Percentiles rank a stretch among this genome's conserved stretches.
These are phyloP conservation scores for Eleusine coracana DNA, from an alignment of 176 grass and related monocot species.

Conservation along the genomic window DNA sequence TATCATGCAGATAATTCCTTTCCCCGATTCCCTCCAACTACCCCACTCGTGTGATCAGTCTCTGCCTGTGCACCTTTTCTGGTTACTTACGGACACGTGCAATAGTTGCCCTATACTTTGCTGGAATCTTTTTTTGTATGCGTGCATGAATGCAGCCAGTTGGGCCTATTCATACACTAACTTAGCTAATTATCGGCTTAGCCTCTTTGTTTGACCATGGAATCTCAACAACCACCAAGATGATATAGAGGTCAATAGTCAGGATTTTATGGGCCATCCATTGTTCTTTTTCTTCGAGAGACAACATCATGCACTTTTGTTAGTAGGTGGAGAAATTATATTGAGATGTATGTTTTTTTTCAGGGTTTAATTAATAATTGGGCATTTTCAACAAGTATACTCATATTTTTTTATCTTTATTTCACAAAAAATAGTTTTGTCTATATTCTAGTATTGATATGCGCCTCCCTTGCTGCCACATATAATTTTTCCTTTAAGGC, in stretches of 20 bases:
- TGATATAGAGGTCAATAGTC: constrained; percentile 29
- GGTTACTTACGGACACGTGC: not conserved
- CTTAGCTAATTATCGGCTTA: not conserved
- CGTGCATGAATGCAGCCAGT: constrained; percentile 1
- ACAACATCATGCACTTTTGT: not conserved
- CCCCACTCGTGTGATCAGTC: constrained; percentile 24
- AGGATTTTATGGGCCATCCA: constrained; percentile 15
- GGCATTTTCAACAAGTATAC: too few species aligned
- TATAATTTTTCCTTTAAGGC: too few species aligned
- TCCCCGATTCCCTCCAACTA: constrained; percentile 44
- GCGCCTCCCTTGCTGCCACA: too few species aligned
- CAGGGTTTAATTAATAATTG: too few species aligned
- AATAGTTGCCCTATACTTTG: not conserved
- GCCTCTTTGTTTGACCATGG: constrained; percentile 46
- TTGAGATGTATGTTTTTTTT: too few species aligned
- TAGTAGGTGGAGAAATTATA: too few species aligned
- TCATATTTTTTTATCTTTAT: too few species aligned
- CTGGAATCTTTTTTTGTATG: not conserved
- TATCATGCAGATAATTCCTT: constrained; percentile 26
- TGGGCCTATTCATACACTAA: not conserved
- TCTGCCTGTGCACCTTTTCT: not conserved
- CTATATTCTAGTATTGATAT: too few species aligned
- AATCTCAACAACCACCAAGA: constrained; percentile 25
- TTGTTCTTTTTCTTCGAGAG: not conserved
- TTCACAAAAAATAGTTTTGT: too few species aligned